Base-by-base conservation (phyloP, 441 rosid genomes). In the Erodium trifolium region DNA sequence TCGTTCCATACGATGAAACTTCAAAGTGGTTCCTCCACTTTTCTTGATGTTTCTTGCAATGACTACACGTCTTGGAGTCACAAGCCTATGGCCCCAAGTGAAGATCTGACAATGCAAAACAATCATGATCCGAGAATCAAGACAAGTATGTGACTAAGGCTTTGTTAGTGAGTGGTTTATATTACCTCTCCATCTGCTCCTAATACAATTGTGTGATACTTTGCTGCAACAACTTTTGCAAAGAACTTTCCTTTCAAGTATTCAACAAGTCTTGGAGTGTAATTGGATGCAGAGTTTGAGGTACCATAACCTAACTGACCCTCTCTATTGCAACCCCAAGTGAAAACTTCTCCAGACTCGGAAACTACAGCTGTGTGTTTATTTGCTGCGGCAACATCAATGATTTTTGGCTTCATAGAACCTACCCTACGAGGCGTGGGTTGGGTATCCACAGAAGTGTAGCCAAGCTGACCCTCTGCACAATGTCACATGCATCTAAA, bases 291-390 rank as follows among this genome's bases (percentile, higher is more conserved):
- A 13, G 99, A 94, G 81, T 94, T 90, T 41, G 98, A 92, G 65
- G 99, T 94, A 62, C 99, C 99, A 83, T 94, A 94, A 78, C 99
- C 99, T 31, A 94, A 98, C 73, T 94, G 99, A 72, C 99, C 99
- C 82, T 90, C 98, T 81, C 84, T 81, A 71, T 94, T 94, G 86
- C 91, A 90, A 67, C 99, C 99, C 99, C 98, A 94, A 34, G 99
- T 94, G 83, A 87, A 90, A 70, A 92, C 94, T 83, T 94, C 98
- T 69, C 98, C 96, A 67, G 87, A 85, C 67, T 88, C 97, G 1
- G 97, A 92, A 78, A 92, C 92, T 78, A 85, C 99, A 65, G 96
- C 97, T 11, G 94, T 88, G 77, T 94, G 99, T 70, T 94, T 94
- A 78, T 94, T 94, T 73, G 98, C 97, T 6, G 98, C 99, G 67